Percentiles rank a stretch among this genome's conserved stretches.
phyloP scores from a whole-genome alignment of 257 asterid species.

The Rauvolfia tetraphylla region DNA sequence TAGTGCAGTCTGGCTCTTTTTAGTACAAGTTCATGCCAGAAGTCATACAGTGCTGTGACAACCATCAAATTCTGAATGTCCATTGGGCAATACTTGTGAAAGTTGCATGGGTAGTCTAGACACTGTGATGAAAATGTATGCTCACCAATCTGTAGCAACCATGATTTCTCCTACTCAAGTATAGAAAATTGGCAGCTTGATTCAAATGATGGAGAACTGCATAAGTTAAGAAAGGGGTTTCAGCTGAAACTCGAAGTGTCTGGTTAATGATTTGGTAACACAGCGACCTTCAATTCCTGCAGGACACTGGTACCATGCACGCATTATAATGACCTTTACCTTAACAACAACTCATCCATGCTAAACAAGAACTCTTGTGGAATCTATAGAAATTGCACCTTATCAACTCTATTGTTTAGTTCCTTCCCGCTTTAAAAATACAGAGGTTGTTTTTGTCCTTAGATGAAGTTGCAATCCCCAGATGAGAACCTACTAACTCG shows the following conservation, averaged over 20 bases:
- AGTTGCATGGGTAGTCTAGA: constrained; percentile 6
- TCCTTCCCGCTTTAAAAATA: too few species aligned
- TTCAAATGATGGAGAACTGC: neutral
- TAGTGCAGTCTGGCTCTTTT: neutral
- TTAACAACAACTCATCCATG: neutral
- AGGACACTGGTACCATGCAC: neutral
- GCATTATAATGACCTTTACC: too few species aligned
- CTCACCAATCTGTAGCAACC: neutral
- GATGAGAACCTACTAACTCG: neutral
- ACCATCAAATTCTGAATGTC: constrained; percentile 10
- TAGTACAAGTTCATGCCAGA: neutral
- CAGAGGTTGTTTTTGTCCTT: too few species aligned
- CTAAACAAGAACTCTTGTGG: neutral
- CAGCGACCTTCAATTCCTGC: too few species aligned
- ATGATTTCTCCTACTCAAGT: neutral
- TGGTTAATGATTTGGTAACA: too few species aligned
- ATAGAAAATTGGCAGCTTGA: neutral
- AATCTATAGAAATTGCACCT: neutral
- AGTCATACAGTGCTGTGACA: neutral
- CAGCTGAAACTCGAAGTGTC: neutral
- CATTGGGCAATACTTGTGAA: constrained; percentile 12
- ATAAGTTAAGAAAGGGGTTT: neutral
- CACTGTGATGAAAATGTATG: constrained; percentile 10
- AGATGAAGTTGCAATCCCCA: neutral
- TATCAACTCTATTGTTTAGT: neutral